These are phyloP conservation scores for Echeveria elegans DNA, from an alignment of 164 flowering plant genomes.

Conservation along the genomic window DNA sequence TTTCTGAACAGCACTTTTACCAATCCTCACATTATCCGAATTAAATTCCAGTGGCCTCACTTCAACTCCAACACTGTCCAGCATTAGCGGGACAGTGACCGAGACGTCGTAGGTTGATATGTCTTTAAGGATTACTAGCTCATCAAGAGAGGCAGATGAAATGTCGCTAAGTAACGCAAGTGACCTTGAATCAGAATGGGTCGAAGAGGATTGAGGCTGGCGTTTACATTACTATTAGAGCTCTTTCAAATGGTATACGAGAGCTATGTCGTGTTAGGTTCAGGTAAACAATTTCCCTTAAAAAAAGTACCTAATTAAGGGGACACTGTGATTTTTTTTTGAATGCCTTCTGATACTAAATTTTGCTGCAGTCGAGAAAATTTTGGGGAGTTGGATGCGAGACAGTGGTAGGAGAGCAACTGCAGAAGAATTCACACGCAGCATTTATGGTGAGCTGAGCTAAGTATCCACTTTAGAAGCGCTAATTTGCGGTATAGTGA, in stretches of 20 bases:
- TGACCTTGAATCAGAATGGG: slow-evolving; percentile 78
- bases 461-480: no score
- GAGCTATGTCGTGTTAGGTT: slow-evolving; percentile 67
- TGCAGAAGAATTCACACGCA: slow-evolving; percentile 59
- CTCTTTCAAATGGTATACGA: slow-evolving; percentile 41
- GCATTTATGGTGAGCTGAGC: slow-evolving; percentile 35
- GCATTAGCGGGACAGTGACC: slow-evolving; percentile 67
- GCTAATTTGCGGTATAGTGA: no score
- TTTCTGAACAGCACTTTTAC: slow-evolving; percentile 65
- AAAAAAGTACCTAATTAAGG: not conserved
- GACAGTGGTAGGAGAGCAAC: slow-evolving; percentile 80
- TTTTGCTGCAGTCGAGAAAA: slow-evolving; percentile 50
- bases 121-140: slow-evolving; percentile 68
- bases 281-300: slow-evolving; percentile 45
- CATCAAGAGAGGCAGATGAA: slow-evolving; percentile 77
- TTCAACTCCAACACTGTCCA: slow-evolving; percentile 81
- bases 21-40: slow-evolving; percentile 35
- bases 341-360: not conserved
- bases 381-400: slow-evolving; percentile 72
- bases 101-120: slow-evolving; percentile 79
- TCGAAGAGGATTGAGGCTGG: slow-evolving; percentile 73
- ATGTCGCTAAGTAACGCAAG: slow-evolving; percentile 84
- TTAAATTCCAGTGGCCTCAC: slow-evolving; percentile 46
- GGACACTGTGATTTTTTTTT: no score
- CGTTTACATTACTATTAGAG: slow-evolving; percentile 57